phyloP scores from a whole-genome alignment of 2,329 filamentous ascomycete species.

The Hypoxylon sp. region DNA sequence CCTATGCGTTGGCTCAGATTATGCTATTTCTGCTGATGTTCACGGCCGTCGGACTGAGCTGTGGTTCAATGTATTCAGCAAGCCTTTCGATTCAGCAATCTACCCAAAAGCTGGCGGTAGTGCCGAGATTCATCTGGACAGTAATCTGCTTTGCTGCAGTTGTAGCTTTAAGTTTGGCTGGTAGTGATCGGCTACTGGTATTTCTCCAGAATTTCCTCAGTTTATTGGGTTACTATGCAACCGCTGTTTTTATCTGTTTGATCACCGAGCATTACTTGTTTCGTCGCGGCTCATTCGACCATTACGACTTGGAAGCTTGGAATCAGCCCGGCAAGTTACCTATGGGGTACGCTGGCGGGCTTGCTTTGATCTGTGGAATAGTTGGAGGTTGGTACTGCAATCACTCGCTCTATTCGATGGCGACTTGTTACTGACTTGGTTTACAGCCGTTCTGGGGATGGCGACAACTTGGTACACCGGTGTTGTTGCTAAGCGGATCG shows the following conservation, averaged over 20 bases:
- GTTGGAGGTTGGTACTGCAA: constrained; percentile 55
- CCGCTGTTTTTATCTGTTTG: constrained; percentile 62
- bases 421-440: constrained; percentile 14
- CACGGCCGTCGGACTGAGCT: constrained; percentile 61
- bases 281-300: constrained; percentile 56
- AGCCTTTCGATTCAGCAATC: constrained; percentile 58
- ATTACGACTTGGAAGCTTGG: constrained; percentile 64
- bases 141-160: constrained; percentile 60
- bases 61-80: constrained; percentile 58
- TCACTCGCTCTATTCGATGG: constrained; percentile 10
- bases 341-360: constrained; percentile 57
- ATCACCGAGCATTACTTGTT: constrained; percentile 63
- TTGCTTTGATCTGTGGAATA: constrained; percentile 60
- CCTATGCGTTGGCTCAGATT: constrained; percentile 60
- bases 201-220: constrained; percentile 62
- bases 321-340: constrained; percentile 59
- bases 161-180: constrained; percentile 59
- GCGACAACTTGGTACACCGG: constrained; percentile 69
- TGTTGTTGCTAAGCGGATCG: constrained; percentile 59
- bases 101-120: constrained; percentile 56
- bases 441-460: constrained; percentile 66
- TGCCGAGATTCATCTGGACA: constrained; percentile 64
- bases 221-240: constrained; percentile 65
- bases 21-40: constrained; percentile 55
- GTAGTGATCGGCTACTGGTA: constrained; percentile 57